These are phyloP conservation scores for Orbilia brochopaga DNA, from an alignment of 2,329 filamentous ascomycete genomes.

Conservation along the genomic window DNA sequence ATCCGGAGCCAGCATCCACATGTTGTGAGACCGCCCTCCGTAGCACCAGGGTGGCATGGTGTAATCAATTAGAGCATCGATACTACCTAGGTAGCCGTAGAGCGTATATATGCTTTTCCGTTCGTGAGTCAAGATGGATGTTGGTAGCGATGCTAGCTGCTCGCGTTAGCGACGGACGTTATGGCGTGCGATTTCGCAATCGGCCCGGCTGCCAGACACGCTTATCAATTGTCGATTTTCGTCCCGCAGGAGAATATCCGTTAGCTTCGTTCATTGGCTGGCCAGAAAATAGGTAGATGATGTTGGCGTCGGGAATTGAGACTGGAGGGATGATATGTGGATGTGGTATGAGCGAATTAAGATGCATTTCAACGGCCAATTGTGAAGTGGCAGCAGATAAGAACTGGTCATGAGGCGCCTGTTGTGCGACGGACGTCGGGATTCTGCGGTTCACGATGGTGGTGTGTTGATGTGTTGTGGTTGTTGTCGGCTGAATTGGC, in stretches of 20 bases:
- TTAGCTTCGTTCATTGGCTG: too few relatives aligned
- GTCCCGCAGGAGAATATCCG: too few relatives aligned
- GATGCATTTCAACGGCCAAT: background rate
- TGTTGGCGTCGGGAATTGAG: background rate
- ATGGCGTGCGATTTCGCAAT: conserved; percentile 50
- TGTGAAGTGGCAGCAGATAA: background rate
- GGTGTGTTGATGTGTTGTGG: conserved; percentile 2
- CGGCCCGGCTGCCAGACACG: background rate
- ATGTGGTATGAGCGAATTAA: background rate
- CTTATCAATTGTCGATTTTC: background rate
- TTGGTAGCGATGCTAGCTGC: conserved; percentile 31
- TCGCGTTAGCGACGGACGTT: conserved; percentile 31
- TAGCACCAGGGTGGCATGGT: background rate
- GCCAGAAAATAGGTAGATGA: too few relatives aligned
- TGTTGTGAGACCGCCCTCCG: conserved; percentile 16
- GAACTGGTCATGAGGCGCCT: background rate
- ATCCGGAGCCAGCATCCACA: conserved; percentile 40
- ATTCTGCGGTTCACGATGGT: background rate
- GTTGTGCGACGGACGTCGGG: background rate
- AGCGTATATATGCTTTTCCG: conserved; percentile 14
- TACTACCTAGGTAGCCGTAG: too few relatives aligned
- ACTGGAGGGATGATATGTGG: background rate
- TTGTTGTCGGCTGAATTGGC: background rate
- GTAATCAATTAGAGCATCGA: background rate
- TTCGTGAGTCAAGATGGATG: conserved; percentile 1